Evolutionary conservation across 2,329 filamentous ascomycete species (phyloP), one percentile per base, ranked within the genome.

Genomic region (Cercospora sp.): DNA sequence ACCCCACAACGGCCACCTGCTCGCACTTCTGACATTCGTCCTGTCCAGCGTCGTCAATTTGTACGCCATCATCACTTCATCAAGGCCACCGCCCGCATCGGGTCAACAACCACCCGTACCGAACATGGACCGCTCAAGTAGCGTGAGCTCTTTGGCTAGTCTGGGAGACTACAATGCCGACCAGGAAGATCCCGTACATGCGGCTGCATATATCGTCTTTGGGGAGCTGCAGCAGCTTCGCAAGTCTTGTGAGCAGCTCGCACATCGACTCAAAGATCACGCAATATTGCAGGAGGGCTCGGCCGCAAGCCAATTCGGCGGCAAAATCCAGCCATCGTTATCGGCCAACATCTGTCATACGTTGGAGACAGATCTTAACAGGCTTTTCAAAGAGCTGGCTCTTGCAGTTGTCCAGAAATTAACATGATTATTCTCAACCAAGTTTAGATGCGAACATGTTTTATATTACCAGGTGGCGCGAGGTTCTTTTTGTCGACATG

Each of bases 181-280:
- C 28, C 23, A 57, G 10, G 53, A 57, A 31, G 53, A 57, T n/a
- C 53, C 53, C 12, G 23, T 57, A 30, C 23, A 28, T 30, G 53
- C 53, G n/a, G 20, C 53, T 8, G 53, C 53, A 28, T 31, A 57
- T 5, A 57, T 57, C n/a, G 23, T 57, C 13, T 57, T 57, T 31
- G 53, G 53, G 20, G 53, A 57, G 28, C 28, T 57, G 53, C 53
- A 57, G 53, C 53, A 57, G 53, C 53, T 57, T 57, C 53, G 53
- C 23, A 57, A 57, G 23, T 57, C 23, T 18, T 57, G 23, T 31
- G 53, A 57, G 20, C 53, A 57, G 53, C 53, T 57, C n/a, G 20
- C 20, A 0, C 53, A 23, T 28, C 53, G 20, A 13, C 53, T 57
- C 53, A 57, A 28, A 30, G 53, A 57, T 31, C 53, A 57, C 23